Evolutionary conservation across 106 monocot genomes (phyloP).

Genomic region (Dactylorhiza incarnata): DNA sequence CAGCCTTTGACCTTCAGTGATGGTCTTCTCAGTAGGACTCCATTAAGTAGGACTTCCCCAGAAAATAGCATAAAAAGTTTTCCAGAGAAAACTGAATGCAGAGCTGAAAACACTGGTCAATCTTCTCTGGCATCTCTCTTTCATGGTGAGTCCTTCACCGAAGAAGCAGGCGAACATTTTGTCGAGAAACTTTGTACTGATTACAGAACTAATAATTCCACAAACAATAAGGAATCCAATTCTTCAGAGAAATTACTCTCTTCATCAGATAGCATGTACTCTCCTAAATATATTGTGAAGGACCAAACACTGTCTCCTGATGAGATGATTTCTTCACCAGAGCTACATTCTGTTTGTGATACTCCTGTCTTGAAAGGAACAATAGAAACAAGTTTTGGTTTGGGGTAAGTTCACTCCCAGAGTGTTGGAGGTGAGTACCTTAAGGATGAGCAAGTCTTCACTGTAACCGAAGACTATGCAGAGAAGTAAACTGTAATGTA

Average conservation of each 20-base stretch:
- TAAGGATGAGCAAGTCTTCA: too few relatives aligned
- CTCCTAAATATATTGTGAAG: slow-evolving; percentile 20
- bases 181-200: slow-evolving; percentile 24
- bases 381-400: neutral
- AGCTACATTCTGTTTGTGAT: slow-evolving; percentile 15
- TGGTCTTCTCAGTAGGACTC: slow-evolving; percentile 28
- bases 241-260: slow-evolving; percentile 39
- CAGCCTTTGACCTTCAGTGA: slow-evolving; percentile 26
- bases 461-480: too few relatives aligned
- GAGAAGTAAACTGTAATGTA: too few relatives aligned
- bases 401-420: too few relatives aligned
- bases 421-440: too few relatives aligned
- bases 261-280: slow-evolving; percentile 25
- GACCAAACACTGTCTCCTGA: slow-evolving; percentile 9
- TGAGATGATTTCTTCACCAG: slow-evolving; percentile 11
- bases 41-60: slow-evolving; percentile 7
- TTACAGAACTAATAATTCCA: slow-evolving; percentile 8
- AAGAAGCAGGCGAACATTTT: slow-evolving; percentile 54
- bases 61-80: neutral
- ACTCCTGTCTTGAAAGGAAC: slow-evolving; percentile 8
- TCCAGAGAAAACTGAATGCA: neutral
- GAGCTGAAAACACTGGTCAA: neutral
- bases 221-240: slow-evolving; percentile 11
- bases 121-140: neutral
- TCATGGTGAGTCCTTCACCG: slow-evolving; percentile 15